Evolutionary conservation across 2,329 filamentous ascomycete species (phyloP).

Genomic region (Aureobasidium sp.): DNA sequence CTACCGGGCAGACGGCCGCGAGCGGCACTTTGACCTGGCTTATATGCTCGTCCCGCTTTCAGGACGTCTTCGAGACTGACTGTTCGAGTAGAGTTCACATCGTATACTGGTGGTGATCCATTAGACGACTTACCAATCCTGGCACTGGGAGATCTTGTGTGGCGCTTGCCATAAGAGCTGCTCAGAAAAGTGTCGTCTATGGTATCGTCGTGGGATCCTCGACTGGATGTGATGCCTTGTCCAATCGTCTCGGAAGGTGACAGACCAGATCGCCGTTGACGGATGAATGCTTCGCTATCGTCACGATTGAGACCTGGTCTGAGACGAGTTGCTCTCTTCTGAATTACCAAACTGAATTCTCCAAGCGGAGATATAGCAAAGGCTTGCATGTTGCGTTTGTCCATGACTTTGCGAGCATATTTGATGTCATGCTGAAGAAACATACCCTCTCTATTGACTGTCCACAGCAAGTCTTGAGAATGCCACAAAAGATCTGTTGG

Average conservation of each 20-base stretch:
- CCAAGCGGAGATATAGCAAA: constrained; percentile 51
- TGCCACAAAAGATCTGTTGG: constrained; percentile 56
- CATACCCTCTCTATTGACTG: constrained; percentile 51
- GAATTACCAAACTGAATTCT: constrained; percentile 47
- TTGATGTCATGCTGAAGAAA: constrained; percentile 57
- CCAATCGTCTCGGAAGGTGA: not conserved
- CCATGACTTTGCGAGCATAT: constrained; percentile 50
- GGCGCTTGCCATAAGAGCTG: constrained; percentile 34
- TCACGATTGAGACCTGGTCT: constrained; percentile 4
- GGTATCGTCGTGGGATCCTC: constrained; percentile 45
- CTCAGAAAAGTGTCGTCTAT: constrained; percentile 49
- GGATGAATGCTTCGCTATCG: constrained; percentile 10
- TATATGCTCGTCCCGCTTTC: constrained; percentile 32
- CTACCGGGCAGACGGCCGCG: constrained; percentile 41
- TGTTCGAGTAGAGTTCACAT: constrained; percentile 37
- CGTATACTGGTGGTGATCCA: constrained; percentile 45
- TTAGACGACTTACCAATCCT: constrained; percentile 46
- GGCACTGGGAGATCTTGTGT: constrained; percentile 32
- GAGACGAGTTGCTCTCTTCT: constrained; percentile 35
- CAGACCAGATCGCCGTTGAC: not conserved
- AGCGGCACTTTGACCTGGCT: constrained; percentile 40
- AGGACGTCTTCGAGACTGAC: constrained; percentile 45
- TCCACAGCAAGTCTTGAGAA: constrained; percentile 57
- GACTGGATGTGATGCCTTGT: not conserved
- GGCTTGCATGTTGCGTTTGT: constrained; percentile 48